Conservation (phyloP, 2,329 filamentous ascomycete species). For the Neospermospora avenae region DNA sequence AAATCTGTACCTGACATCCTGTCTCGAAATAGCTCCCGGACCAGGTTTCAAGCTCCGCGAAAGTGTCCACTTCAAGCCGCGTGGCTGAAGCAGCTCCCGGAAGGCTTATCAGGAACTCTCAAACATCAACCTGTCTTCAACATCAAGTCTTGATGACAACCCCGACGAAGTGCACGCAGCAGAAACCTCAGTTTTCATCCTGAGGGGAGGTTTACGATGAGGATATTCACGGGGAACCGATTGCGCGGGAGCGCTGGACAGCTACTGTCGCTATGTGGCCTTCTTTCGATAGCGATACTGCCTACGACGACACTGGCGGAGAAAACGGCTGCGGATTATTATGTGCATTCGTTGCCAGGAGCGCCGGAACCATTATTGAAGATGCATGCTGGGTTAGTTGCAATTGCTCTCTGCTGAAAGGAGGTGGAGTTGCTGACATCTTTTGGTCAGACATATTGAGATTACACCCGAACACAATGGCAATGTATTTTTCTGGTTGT, state of each 20-base stretch:
- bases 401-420: neutral
- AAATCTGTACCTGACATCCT: neutral
- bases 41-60: slow-evolving; percentile 1
- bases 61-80: neutral
- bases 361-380: slow-evolving; percentile 77
- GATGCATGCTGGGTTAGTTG: slow-evolving; percentile 93
- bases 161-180: neutral
- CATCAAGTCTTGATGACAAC: slow-evolving; percentile 7
- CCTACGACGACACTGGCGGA: slow-evolving; percentile 41
- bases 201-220: slow-evolving; percentile 25
- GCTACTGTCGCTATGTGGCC: slow-evolving; percentile 27
- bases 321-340: slow-evolving; percentile 80
- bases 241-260: slow-evolving; percentile 11
- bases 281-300: slow-evolving; percentile 45
- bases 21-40: neutral
- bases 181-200: neutral
- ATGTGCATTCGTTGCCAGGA: slow-evolving; percentile 79
- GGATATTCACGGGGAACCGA: slow-evolving; percentile 24
- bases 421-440: neutral
- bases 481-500: slow-evolving; percentile 99
- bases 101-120: too few species aligned
- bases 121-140: neutral
- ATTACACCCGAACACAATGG: slow-evolving; percentile 80
- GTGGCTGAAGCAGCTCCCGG: neutral
- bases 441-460: slow-evolving; percentile 75